These are phyloP conservation scores for Vaccinium myrtillus DNA, from an alignment of 148 eudicot genomes.

Conservation along the genomic window DNA sequence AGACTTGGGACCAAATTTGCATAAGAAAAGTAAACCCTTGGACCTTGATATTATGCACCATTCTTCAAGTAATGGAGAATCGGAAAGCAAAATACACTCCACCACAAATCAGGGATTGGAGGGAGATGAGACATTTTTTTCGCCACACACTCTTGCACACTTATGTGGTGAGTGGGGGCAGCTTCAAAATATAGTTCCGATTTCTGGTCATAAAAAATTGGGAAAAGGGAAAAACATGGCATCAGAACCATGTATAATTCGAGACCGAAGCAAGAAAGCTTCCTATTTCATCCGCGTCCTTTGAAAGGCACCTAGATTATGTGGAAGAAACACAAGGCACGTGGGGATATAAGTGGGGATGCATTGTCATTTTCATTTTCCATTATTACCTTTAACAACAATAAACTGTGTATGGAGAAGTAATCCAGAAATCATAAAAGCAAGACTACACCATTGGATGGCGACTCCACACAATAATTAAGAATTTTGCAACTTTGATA, in stretches of 20 bases:
- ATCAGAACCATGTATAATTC: background rate
- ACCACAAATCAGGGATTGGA: background rate
- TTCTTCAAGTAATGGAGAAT: background rate
- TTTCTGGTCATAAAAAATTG: background rate
- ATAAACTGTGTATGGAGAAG: background rate
- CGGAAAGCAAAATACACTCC: no score
- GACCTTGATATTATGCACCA: slow-evolving; percentile 1
- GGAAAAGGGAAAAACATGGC: background rate
- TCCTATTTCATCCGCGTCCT: background rate
- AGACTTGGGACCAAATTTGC: slow-evolving; percentile 94
- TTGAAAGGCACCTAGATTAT: background rate
- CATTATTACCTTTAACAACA: background rate
- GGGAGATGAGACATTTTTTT: background rate
- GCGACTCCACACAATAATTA: no score
- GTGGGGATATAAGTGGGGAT: background rate
- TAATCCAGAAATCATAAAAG: no score
- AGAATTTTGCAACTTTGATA: no score
- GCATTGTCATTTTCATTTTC: background rate
- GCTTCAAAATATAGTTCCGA: background rate
- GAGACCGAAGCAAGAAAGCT: background rate
- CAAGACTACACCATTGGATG: no score
- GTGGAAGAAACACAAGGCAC: background rate
- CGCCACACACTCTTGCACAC: background rate
- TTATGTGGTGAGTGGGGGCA: no score
- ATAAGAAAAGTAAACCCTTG: slow-evolving; percentile 15